Base-by-base conservation (phyloP, 2,329 filamentous ascomycete species). In the Colletotrichum sp. region DNA sequence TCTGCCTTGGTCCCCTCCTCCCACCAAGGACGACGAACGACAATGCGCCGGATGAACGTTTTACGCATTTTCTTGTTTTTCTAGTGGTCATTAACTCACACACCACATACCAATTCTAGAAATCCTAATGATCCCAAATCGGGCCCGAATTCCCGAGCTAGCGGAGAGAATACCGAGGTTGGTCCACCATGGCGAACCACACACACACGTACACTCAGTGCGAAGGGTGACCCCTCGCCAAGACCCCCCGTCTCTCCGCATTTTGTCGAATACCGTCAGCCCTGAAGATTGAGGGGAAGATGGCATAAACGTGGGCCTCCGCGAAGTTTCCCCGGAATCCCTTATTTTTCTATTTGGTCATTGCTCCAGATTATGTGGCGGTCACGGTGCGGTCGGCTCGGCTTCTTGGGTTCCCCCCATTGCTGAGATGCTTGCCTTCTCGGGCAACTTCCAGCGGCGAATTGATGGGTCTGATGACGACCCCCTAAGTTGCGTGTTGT, bases 311-410 rank as follows among this genome's bases (percentile, higher is more conserved):
- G 69, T 75, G 73, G 73, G 43, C 61, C 71, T 66, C 63, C 64
- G 55, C 75, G 63, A 75, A 32, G 63, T 68, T 77, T 75, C 75
- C 72, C 75, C 75, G 72, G 75, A 75, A 74, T 77, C 43, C 75
- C 72, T 68, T 72, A 74, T 67, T n/a, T 43, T 60, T 16, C 36
- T 10, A 10, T 59, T 26, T 60, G 26, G 65, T 55, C 57, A 60
- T 36, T 28, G 52, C 28, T 55, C 32, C 34, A 70, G 67, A 21
- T 21, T 63, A 64, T 39, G 61, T 64, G 32, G 61, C 61, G 61
- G 48, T 32, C 43, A 21, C 61, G 13, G 48, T 32, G 34, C 43
- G 43, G 66, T 64, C 66, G 30, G 66, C 28, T 72, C 72, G 61
- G 72, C 48, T 28, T 67, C 61, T 68, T 12, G 8, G 10, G 18